Base-by-base conservation (phyloP, 2,329 filamentous ascomycete species). In the Sarocladiaceae sp. region DNA sequence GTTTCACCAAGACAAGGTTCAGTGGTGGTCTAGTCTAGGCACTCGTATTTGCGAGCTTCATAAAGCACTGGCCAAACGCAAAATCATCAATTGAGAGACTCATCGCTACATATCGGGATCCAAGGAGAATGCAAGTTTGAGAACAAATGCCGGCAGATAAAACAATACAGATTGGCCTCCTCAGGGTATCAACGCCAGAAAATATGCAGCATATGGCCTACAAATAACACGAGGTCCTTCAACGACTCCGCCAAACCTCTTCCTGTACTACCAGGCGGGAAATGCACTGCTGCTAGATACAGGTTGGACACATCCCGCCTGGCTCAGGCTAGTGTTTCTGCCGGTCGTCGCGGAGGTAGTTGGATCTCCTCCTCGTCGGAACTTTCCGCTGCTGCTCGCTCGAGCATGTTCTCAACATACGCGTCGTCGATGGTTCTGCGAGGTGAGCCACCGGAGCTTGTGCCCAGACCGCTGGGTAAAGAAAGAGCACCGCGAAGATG, bases 351-450 rank as follows among this genome's bases (percentile, higher is more conserved):
- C 50, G 58, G 56, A 0, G 77, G 77, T 6, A 82, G 66, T 49
- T 74, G 66, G 52, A 83, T 83, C 60, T 83, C 79, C 28, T 75
- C 76, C 26, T 83, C 80, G 15, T 80, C 81, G 40, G 81, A 80
- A 17, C 78, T 80, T 52, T 77, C 73, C 40, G 76, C 75, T 2
- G 73, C 76, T 2, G 71, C 77, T 31, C 71, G 71, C 53, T 83
- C 79, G 36, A 83, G 66, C 76, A 83, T 81, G 33, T 73, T 70
- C 53, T 83, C 79, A 52, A 83, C 80, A 35, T 83, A 79, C 37
- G 78, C 78, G 33, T 82, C 79, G 66, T 63, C n/a, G 62, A 66
- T 44, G 18, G 28, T 46, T 25, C 39, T 29, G 20, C 50, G 20
- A 17, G 36, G 36, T 22, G 36, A 17, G 58, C 58, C 25, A 56